Base-by-base conservation (phyloP, 179 eudicot genomes). In the Beta lomatogona region DNA sequence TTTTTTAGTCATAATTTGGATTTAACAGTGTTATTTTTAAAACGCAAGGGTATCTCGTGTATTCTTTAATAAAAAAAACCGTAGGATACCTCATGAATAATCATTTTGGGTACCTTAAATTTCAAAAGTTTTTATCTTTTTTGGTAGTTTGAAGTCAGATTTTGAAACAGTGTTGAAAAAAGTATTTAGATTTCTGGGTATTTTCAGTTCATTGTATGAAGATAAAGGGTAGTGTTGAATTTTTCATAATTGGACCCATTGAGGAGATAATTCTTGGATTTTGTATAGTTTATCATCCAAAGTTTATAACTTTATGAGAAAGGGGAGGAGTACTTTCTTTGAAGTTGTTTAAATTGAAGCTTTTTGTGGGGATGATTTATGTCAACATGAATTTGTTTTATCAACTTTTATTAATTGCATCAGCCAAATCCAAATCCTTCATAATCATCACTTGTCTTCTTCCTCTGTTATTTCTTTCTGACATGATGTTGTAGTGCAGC, bases 401-500 rank as follows among this genome's bases (percentile, higher is more conserved):
- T 59, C 28, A 69, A 63, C 48, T 46, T 77, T 80, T 66, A 72
- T 80, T 66, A 36, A 53, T 50, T 73, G 79, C 78, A 70, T 84
- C 84, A 64, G 28, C 28, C 28, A 25, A 25, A 25, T 36, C 41
- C 41, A 67, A 83, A 67, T 28, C 64, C 71, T 83, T 71, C 71
- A 75, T 85, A 60, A 78, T 67, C 82, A 78, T 74, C 73, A 55
- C 79, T 81, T 85, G 82, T 85, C 82, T 74, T 78, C 67, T 73
- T 85, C 84, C 81, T 63, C 73, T 81, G 73, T 72, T 79, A 68
- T 81, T 72, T 52, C 19, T 78, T 31, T 82, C 80, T 81, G 85
- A 85, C 84, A 82, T 81, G 82, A 79, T 78, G 84, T 84, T 64
- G 48, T 70, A 64, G 74, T 80, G 79, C 79, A 80, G 66, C 67